Evolutionary conservation across 1,284 basidiomycete genomes (phyloP).

Genomic region (Apiotrichum gracile): DNA sequence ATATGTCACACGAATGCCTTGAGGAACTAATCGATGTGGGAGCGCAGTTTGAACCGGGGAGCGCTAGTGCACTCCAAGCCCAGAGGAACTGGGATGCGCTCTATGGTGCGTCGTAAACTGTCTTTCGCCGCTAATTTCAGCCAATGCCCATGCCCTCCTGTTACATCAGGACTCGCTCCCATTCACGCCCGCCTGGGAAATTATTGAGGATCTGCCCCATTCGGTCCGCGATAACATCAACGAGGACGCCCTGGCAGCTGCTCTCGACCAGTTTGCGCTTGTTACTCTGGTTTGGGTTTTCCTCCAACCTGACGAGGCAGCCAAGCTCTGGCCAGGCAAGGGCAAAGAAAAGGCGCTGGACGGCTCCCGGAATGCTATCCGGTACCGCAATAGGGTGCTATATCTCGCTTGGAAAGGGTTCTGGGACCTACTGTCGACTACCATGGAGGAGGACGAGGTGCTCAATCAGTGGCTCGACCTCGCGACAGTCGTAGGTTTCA

Average conservation of each 20-base stretch:
- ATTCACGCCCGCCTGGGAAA: not conserved
- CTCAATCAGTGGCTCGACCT: constrained; percentile 34
- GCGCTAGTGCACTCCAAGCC: too few relatives aligned
- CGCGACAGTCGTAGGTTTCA: constrained; percentile 26
- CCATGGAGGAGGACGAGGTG: constrained; percentile 14
- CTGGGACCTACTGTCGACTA: constrained; percentile 24
- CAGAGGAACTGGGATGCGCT: not conserved
- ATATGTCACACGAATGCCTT: not conserved
- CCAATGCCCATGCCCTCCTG: not conserved
- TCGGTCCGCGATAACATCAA: not conserved
- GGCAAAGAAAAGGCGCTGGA: not conserved
- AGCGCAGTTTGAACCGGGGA: not conserved
- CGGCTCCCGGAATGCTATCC: not conserved
- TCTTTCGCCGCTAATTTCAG: too few relatives aligned
- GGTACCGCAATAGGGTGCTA: constrained; percentile 21
- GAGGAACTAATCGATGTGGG: not conserved
- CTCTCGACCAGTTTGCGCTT: not conserved
- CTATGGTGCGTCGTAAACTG: not conserved
- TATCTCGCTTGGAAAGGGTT: constrained; percentile 29
- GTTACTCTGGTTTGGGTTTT: not conserved
- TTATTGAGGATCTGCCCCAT: not conserved
- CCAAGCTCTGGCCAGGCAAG: not conserved
- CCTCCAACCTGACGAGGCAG: not conserved
- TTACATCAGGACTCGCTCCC: not conserved
- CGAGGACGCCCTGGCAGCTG: not conserved